A percentile compares a stretch with the other conserved stretches of the same genome.
Conservation (phyloP, 1,139 yeast species). For the Sugiyamaella xylanicola region DNA sequence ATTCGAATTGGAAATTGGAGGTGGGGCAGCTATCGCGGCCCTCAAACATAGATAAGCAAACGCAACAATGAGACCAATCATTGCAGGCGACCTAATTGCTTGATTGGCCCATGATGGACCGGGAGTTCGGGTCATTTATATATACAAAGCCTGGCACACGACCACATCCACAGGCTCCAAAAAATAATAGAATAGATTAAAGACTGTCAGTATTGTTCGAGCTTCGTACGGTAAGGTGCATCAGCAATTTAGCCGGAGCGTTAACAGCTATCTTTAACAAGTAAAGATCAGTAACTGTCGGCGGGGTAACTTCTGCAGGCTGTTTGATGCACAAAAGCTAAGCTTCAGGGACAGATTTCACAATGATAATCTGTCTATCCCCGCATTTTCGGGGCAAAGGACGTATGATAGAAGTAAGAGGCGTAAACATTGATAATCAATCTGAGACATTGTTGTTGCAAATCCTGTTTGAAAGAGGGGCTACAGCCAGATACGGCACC, state of each 20-base stretch:
- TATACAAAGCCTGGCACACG: neutral
- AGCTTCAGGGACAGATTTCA: neutral
- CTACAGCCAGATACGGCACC: neutral
- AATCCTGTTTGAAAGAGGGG: neutral
- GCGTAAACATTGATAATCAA: neutral
- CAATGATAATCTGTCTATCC: neutral
- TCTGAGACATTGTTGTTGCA: neutral
- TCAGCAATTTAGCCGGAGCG: neutral
- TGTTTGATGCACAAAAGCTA: neutral
- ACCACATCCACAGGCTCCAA: neutral
- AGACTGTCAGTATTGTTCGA: neutral
- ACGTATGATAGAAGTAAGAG: neutral
- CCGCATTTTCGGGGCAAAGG: slow-evolving; percentile 2
- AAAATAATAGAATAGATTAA: neutral
- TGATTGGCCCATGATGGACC: neutral
- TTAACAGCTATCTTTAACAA: neutral
- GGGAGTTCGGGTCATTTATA: neutral
- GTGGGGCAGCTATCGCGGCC: slow-evolving; percentile 3
- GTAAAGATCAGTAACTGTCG: neutral
- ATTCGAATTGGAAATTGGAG: neutral
- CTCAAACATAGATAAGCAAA: neutral
- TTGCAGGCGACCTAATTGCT: neutral
- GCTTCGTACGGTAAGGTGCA: neutral
- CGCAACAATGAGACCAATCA: neutral
- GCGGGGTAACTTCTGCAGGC: neutral